These are phyloP conservation scores for Russula ochroleuca DNA, from an alignment of 768 basidiomycete genomes.

Conservation along the genomic window DNA sequence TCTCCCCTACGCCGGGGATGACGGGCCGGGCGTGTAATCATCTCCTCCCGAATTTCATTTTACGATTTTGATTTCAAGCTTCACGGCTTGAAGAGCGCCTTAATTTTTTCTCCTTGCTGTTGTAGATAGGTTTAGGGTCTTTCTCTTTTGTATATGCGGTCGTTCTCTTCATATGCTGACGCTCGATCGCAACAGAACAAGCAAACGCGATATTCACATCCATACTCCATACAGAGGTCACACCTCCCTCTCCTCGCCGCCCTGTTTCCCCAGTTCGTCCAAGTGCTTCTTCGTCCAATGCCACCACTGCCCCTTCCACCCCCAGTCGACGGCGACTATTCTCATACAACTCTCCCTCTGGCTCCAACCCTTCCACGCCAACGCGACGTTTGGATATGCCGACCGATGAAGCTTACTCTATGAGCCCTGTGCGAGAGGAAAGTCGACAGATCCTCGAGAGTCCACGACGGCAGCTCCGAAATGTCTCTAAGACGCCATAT, in stretches of 20 bases:
- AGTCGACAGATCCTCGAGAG: constrained; percentile 79
- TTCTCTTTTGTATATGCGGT: constrained; percentile 26
- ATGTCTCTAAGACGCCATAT: constrained; percentile 92
- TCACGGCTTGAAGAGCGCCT: not conserved
- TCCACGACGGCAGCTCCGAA: constrained; percentile 74
- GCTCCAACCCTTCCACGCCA: constrained; percentile 51
- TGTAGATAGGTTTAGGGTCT: not conserved
- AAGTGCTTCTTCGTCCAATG: constrained; percentile 30
- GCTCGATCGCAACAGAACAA: constrained; percentile 51
- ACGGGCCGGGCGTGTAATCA: constrained; percentile 1
- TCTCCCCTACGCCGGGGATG: not conserved
- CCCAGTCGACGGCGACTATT: constrained; percentile 59
- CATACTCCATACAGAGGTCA: constrained; percentile 73
- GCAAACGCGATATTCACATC: constrained; percentile 78
- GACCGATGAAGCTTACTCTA: constrained; percentile 82
- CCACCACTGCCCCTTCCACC: constrained; percentile 38
- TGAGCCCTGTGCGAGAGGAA: constrained; percentile 83
- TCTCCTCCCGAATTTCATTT: not conserved
- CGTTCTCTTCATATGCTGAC: constrained; percentile 27
- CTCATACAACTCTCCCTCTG: constrained; percentile 58
- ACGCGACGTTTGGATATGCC: constrained; percentile 70
- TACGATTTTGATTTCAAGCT: not conserved
- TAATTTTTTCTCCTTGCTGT: not conserved
- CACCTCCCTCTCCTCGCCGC: constrained; percentile 60
- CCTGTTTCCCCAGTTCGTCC: constrained; percentile 52